A percentile compares a stretch with the other conserved stretches of the same genome.
These are phyloP conservation scores for Phytophthora sp. DNA, from an alignment of 352 stramenopile species.

Conservation along the genomic window DNA sequence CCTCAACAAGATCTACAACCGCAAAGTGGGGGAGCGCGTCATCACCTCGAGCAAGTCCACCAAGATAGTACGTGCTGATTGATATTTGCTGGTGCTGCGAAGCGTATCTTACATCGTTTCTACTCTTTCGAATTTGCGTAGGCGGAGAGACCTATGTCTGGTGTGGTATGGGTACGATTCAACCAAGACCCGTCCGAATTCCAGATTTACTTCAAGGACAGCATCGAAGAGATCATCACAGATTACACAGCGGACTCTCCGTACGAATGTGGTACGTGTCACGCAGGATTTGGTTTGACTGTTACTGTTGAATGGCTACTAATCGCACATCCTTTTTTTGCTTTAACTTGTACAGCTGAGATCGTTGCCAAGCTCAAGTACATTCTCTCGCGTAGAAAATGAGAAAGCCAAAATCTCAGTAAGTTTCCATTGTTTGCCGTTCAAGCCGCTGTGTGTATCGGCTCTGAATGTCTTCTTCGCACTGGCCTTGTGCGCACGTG, in stretches of 20 bases:
- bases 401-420: constrained; percentile 7
- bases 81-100: not conserved
- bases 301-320: constrained; percentile 1
- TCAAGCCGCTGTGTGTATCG: no score
- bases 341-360: constrained; percentile 55
- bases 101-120: no score
- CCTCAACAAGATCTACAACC: constrained; percentile 91
- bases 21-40: constrained; percentile 89
- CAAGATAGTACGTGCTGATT: constrained; percentile 77
- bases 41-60: constrained; percentile 90
- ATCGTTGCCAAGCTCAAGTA: constrained; percentile 93
- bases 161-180: constrained; percentile 87
- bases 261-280: constrained; percentile 84
- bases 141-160: constrained; percentile 86
- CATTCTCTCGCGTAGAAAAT: constrained; percentile 86
- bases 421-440: not conserved
- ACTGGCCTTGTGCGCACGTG: no score
- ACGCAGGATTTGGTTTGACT: not conserved
- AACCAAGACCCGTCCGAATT: constrained; percentile 87
- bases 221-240: constrained; percentile 88
- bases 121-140: constrained; percentile 37
- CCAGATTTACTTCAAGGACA: constrained; percentile 91
- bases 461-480: no score
- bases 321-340: constrained; percentile 15
- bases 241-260: constrained; percentile 90